Evolutionary conservation across 2,329 filamentous ascomycete genomes (phyloP).

Genomic region (Exutisphaerella laricina): DNA sequence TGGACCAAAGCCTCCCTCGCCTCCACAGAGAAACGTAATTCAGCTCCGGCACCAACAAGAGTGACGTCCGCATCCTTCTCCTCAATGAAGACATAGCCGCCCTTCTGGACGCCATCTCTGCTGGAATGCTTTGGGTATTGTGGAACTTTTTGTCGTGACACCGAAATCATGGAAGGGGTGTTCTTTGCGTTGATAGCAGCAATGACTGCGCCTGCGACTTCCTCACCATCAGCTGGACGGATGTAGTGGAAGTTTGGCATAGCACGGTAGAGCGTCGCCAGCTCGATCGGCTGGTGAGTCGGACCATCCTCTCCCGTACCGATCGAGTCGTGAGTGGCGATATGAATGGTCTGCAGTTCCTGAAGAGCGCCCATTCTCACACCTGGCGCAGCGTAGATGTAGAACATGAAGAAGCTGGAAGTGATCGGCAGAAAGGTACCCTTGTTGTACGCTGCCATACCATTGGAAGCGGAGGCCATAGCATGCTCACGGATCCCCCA

Average conservation of each 20-base stretch:
- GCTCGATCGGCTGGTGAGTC: constrained; percentile 36
- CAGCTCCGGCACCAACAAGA: constrained; percentile 48
- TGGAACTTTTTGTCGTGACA: constrained; percentile 39
- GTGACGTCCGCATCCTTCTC: constrained; percentile 40
- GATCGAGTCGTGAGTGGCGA: constrained; percentile 38
- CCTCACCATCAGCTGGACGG: constrained; percentile 34
- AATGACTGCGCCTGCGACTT: constrained; percentile 40
- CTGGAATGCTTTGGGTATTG: constrained; percentile 36
- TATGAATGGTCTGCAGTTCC: constrained; percentile 34
- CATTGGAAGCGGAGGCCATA: constrained; percentile 51
- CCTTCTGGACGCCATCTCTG: constrained; percentile 36
- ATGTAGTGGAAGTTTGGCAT: constrained; percentile 39
- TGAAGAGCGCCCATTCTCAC: constrained; percentile 37
- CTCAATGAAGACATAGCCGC: constrained; percentile 40
- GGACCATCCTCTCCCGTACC: constrained; percentile 36
- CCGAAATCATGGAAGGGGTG: constrained; percentile 41
- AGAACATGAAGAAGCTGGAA: constrained; percentile 39
- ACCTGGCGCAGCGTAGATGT: constrained; percentile 36
- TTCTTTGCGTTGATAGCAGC: constrained; percentile 37
- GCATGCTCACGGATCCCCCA: constrained; percentile 58
- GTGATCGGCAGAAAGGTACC: constrained; percentile 36
- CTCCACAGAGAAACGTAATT: constrained; percentile 45
- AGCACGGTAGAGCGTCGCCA: constrained; percentile 34
- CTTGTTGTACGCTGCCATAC: constrained; percentile 35
- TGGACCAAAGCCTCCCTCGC: constrained; percentile 33